Evolutionary conservation across 257 asterid genomes (phyloP), one percentile per base, ranked within the genome.

Genomic region (Paulownia fortunei): DNA sequence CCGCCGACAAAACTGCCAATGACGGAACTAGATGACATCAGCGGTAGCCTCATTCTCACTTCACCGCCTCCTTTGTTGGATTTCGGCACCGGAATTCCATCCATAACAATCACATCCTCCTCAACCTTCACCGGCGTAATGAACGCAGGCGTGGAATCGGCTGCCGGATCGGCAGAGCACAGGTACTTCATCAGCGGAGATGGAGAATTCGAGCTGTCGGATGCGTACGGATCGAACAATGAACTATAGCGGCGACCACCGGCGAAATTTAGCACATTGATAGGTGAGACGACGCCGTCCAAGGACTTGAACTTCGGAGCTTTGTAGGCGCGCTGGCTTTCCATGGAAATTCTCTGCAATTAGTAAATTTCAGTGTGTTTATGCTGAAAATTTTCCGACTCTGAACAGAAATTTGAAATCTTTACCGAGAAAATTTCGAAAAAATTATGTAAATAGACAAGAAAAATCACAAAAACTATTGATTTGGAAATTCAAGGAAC

Each of bases 31-130:
- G 81, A 79, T 54, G 88, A 52, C 60, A 72, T 27, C 61, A 64
- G 47, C 32, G 86, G 67, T 23, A 78, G 24, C 74, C 87, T 82
- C 86, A 54, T 37, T 75, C 85, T 86, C 15, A 26, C 27, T 51
- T 83, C 84, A 12, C 85, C 56, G 72, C 70, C 51, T 51, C 67
- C 68, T 65, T 74, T 82, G 21, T 73, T 79, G 80, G 84, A 70
- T 70, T 84, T 84, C 10, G 74, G 58, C 72, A 90, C 85, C 44
- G 90, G 89, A 84, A 91, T 85, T 69, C 97, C 96, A 79, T 91
- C 96, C 94, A 91, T 91, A 27, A 93, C 94, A 51, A 91, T 78
- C 52, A 90, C 97, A 55, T 88, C 97, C 82, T 93, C 97, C 89
- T 90, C 94, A 12, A 85, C 83, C 81, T 88, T 90, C 83, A 87